Conservation (phyloP, 2,329 filamentous ascomycete species). For the Diplocarpon mali region DNA sequence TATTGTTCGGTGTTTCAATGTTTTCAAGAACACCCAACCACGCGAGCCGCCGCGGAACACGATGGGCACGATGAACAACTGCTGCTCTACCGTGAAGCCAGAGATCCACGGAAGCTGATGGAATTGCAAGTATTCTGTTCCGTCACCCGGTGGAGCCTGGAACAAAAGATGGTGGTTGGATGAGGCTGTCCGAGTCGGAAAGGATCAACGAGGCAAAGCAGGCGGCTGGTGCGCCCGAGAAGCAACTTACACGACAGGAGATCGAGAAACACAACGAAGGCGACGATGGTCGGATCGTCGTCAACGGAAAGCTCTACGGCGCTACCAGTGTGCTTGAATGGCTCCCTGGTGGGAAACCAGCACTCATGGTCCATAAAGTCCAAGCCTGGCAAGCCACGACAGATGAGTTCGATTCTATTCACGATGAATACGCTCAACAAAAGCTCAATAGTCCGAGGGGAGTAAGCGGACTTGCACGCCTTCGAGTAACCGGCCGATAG, state of each 20-base stretch:
- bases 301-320: slow-evolving; percentile 1
- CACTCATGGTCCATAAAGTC: not conserved
- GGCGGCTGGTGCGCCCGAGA: not conserved
- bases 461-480: not conserved
- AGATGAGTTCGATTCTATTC: not conserved
- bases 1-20: not conserved
- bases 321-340: slow-evolving; percentile 1
- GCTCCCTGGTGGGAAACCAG: slow-evolving; percentile 1
- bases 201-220: slow-evolving; percentile 2
- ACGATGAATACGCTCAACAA: slow-evolving; percentile 1
- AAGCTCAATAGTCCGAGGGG: no score
- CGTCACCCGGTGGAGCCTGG: not conserved
- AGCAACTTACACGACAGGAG: not conserved
- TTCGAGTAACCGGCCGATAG: not conserved
- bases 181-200: slow-evolving; percentile 1
- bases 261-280: slow-evolving; percentile 1
- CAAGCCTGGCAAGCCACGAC: not conserved
- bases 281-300: slow-evolving; percentile 1
- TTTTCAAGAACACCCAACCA: slow-evolving; percentile 2
- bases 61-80: slow-evolving; percentile 2
- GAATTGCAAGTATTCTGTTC: slow-evolving; percentile 1
- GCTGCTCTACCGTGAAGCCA: slow-evolving; percentile 1
- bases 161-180: not conserved
- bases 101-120: slow-evolving; percentile 1
- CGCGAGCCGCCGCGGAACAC: not conserved